Base-by-base conservation (phyloP, 2,329 filamentous ascomycete genomes). In the Hymenoscyphus occultus region DNA sequence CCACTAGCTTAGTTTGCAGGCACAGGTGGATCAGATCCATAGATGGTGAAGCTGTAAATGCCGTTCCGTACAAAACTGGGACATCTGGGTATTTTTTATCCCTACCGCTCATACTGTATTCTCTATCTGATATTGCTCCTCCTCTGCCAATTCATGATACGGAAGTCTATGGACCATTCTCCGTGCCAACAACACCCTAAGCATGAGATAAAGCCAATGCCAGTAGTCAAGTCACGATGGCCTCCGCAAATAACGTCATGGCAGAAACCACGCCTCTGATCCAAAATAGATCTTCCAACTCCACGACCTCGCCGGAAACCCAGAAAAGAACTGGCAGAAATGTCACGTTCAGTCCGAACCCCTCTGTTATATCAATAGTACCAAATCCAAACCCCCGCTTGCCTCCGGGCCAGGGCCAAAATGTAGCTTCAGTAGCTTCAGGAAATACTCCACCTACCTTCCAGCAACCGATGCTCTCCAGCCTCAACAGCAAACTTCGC, bases 401-500 rank as follows among this genome's bases (percentile, higher is more conserved):
- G 63, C 67, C 71, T 56, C 69, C 28, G 22, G 48, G 48, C 10
- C 48, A 54, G 22, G 48, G 19, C 5, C 48, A 54, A 28, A 54
- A 54, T 54, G 48, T 22, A 28, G 19, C 72, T 70, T 66, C 65
- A 65, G 68, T 72, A 67, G 76, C 77, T 65, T 75, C 71, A 69
- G 76, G 74, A 66, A 73, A 74, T 70, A 77, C 72, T 60, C n/a
- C 59, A 66, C 48, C 19, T 28, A 61, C 74, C 4, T 72, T 75
- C 28, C 78, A 78, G 14, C 82, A 83, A 62, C 86, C 87, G 3
- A 88, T 91, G 78, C 85, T 97, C 31, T 88, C 92, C 5, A 86
- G 90, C 2, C 80, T 97, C 71, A 97, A 97, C 78, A 94, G 83
- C 83, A 96, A 93, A 78, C 83, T 97, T 58, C 89, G 92, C 63